Evolutionary conservation across 192 early-diverging fungal genomes (phyloP), one percentile per base, ranked within the genome.

Genomic region (Backusella sp.): DNA sequence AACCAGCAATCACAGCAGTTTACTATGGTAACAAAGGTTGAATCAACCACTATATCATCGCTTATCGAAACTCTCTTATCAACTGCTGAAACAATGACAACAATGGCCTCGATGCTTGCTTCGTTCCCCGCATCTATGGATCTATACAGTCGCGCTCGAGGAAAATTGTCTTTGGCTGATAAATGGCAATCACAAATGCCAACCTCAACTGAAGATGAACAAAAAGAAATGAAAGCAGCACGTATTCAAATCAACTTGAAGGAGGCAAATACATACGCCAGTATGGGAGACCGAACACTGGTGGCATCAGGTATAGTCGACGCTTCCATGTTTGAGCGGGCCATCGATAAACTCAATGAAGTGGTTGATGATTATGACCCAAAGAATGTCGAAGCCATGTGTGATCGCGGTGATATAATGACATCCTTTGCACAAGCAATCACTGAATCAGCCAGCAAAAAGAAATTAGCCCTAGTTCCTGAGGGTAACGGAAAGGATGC

Each of bases 21-120:
- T 9, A 76, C 78, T 5, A 80, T 76, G 6, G 80, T 84, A 14
- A 84, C 83, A 37, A 68, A 82, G 68, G 72, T 82, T n/a, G 77
- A 76, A 34, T 53, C 88, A 34, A 80, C 77, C 23, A 84, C 85
- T 21, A 77, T 80, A 12, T 78, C 79, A 1, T 80, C 84, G 14
- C 66, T 89, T 30, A 85, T 89, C 30, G 88, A 89, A 21, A 89
- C 88, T 0, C 74, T 89, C 36, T 76, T 86, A 44, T 83, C 88
- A 0, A 82, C 82, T 15, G 82, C 84, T 3, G 80, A 87, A 62
- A 82, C 88, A 4, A 74, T 87, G 77, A 80, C 85, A 4, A 84
- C 83, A 1, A 76, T 87, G 76, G 88, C 84, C 5, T 86, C 84
- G 30, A 80, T 89, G 75, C 74, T 87, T 52, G 84, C 82, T 2